Evolutionary conservation across 805 yeast genomes (phyloP).

Genomic region (Brettanomyces sp.): DNA sequence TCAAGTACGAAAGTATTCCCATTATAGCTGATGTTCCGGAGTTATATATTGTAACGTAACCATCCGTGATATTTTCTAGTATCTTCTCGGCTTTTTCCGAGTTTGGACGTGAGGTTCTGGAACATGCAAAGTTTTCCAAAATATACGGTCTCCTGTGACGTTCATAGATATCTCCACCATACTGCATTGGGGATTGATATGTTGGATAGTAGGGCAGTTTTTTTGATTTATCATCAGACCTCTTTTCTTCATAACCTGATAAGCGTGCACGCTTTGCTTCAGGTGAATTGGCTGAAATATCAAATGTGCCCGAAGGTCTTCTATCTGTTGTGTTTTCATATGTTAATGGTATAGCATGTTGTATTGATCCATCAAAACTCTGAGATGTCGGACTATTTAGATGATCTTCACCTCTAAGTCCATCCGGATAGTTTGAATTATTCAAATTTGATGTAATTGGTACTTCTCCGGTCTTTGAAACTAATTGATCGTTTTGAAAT

Average conservation of each 20-base stretch:
- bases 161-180: conserved; percentile 3
- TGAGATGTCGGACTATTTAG: too few relatives aligned
- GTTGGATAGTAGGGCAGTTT: conserved; percentile 18
- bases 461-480: background rate
- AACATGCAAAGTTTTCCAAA: conserved; percentile 25
- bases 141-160: conserved; percentile 13
- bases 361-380: too few relatives aligned
- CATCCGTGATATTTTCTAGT: conserved; percentile 35
- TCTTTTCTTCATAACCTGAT: background rate
- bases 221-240: too few relatives aligned
- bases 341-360: too few relatives aligned
- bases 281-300: background rate
- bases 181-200: conserved; percentile 18
- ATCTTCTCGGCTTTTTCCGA: conserved; percentile 37
- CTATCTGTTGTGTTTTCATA: too few relatives aligned
- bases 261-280: background rate
- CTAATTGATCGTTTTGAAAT: background rate
- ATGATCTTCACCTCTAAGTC: background rate
- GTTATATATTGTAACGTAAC: conserved; percentile 37
- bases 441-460: background rate
- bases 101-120: conserved; percentile 38
- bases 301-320: too few relatives aligned
- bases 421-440: background rate
- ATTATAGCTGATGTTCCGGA: conserved; percentile 44
- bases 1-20: conserved; percentile 38